Base-by-base conservation (phyloP, 73 alveolate genomes). In the Paramecium caudatum region DNA sequence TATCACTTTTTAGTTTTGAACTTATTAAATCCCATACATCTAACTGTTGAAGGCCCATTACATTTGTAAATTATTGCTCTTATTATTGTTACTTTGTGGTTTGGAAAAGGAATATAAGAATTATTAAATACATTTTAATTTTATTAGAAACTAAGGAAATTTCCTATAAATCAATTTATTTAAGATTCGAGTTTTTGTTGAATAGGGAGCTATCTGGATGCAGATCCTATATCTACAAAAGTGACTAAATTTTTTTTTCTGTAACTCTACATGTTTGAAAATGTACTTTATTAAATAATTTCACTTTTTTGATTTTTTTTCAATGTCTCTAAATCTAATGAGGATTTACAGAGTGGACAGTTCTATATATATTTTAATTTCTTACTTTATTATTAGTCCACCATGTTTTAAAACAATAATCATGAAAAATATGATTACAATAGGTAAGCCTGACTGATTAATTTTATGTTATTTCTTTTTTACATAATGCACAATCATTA, bases 341-440 rank as follows among this genome's bases (percentile, higher is more conserved):
- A 30, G 17, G 47, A 65, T 65, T 49, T 65, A 27, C 83, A 65
- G 8, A 36, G 47, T 25, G 83, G 83, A 27, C 83, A 65, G 32
- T 17, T 65, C 83, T 65, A 65, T 7, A 65, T 17, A 65, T 32
- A 25, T 27, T 33, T 43, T 33, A 36, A 32, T 25, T 25, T 65
- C 34, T 65, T 65, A 65, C 83, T 33, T 65, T 65, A 5, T 33
- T 65, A 30, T 65, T 65, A 3, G 47, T 33, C 49, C 47, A 65
- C 83, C 83, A 65, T 30, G 34, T 33, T 65, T 65, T 33, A 33
- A 65, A 65, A 65, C 83, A 65, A 33, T 17, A 30, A 65, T 65
- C 83, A 33, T 65, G 83, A 21, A 32, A 65, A 27, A 33, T 30
- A 65, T 65, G 83, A 33, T 65, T 65, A 27, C 83, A 65, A 65